Percentiles rank a stretch among this genome's conserved stretches.
These are phyloP conservation scores for Diphasiastrum complanatum DNA, from an alignment of 83 land plant species.

Conservation along the genomic window DNA sequence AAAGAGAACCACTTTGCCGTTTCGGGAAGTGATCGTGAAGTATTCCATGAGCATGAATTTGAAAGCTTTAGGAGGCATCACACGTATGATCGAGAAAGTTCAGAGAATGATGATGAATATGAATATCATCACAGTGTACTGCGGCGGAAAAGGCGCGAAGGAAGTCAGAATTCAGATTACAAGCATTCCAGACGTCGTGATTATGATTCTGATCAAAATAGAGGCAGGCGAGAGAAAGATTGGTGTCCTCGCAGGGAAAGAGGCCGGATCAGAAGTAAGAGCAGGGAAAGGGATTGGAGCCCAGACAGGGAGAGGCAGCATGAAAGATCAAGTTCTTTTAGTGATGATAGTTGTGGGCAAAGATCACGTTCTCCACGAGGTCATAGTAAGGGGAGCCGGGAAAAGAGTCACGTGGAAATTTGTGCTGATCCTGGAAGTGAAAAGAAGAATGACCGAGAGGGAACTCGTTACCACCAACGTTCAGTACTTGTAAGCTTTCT, in stretches of 20 bases:
- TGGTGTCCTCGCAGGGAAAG: constrained; percentile 52
- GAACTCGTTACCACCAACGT: constrained; percentile 37
- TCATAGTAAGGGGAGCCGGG: constrained; percentile 49
- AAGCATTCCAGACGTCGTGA: constrained; percentile 36
- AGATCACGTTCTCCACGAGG: no score
- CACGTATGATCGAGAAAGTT: constrained; percentile 51
- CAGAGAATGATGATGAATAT: constrained; percentile 32
- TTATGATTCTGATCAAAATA: constrained; percentile 55
- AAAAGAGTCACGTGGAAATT: constrained; percentile 59
- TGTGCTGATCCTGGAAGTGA: constrained; percentile 42
- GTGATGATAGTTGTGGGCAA: no score
- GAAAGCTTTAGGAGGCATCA: constrained; percentile 22
- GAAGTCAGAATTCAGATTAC: constrained; percentile 51
- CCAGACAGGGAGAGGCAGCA: constrained; percentile 35
- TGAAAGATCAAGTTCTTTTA: constrained; percentile 48
- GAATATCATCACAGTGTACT: constrained; percentile 24
- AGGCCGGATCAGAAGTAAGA: constrained; percentile 38
- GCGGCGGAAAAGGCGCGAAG: constrained; percentile 41
- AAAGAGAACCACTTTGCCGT: constrained; percentile 42
- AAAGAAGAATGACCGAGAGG: constrained; percentile 56
- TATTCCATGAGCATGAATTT: constrained; percentile 44
- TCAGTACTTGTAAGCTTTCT: constrained; percentile 45
- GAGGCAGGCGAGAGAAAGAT: constrained; percentile 47
- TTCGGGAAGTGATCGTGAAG: constrained; percentile 41
- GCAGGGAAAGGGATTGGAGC: constrained; percentile 41